Evolutionary conservation across 345 rosid species (phyloP).

Genomic region (Camelina hispida): DNA sequence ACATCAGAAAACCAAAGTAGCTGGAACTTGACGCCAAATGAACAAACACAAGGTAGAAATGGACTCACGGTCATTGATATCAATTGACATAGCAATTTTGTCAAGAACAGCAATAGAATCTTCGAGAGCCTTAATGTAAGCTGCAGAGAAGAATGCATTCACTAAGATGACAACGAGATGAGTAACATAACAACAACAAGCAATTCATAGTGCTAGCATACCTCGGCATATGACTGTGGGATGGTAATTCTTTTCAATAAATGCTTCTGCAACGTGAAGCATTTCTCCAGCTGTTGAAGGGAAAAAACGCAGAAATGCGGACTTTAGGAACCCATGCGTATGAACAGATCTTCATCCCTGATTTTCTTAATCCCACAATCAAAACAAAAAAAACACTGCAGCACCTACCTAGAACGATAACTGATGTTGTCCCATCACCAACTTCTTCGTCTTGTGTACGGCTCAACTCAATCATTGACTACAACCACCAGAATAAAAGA

Average conservation of each 20-base stretch:
- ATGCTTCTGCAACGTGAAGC: constrained; percentile 93
- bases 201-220: constrained; percentile 26
- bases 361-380: background rate
- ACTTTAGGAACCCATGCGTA: background rate
- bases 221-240: constrained; percentile 91
- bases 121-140: constrained; percentile 86
- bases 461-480: constrained; percentile 92
- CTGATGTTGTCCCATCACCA: constrained; percentile 94
- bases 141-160: constrained; percentile 46
- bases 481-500: background rate
- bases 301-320: background rate
- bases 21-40: background rate
- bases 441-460: constrained; percentile 96
- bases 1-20: background rate
- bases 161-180: background rate
- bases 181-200: background rate
- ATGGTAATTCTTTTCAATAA: constrained; percentile 77
- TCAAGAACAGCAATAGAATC: constrained; percentile 86
- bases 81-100: constrained; percentile 82
- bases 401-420: constrained; percentile 71
- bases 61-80: constrained; percentile 74
- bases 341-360: background rate
- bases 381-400: background rate
- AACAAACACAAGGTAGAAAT: background rate
- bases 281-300: constrained; percentile 78